A percentile compares a stretch with the other conserved stretches of the same genome.
phyloP scores from a whole-genome alignment of 805 yeast genomes.

The Sugiyamaella valdiviana region DNA sequence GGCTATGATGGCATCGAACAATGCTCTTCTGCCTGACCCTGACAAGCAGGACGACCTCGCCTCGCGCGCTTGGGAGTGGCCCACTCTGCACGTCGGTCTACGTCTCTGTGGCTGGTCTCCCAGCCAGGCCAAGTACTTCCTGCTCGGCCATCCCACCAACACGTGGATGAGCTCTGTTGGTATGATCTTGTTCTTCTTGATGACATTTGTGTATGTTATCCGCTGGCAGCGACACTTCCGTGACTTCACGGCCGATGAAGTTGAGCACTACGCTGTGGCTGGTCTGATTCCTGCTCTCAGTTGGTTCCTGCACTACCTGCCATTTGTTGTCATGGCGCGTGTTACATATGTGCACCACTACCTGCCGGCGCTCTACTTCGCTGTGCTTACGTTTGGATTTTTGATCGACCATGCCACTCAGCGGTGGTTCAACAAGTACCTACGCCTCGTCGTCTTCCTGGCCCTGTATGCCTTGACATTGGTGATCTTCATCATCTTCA shows the following conservation, averaged over 20 bases:
- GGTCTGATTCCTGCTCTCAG: conserved; percentile 84
- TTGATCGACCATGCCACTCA: conserved; percentile 45
- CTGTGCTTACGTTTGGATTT: conserved; percentile 69
- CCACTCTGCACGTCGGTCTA: conserved; percentile 57
- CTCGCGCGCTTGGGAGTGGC: conserved; percentile 82
- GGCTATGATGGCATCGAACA: conserved; percentile 81
- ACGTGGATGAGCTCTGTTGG: conserved; percentile 58
- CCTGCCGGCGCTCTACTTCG: conserved; percentile 91
- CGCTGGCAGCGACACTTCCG: conserved; percentile 68
- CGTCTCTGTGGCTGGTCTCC: conserved; percentile 72
- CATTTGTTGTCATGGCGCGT: conserved; percentile 90
- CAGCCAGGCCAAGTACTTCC: conserved; percentile 50
- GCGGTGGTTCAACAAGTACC: conserved; percentile 27
- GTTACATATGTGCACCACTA: conserved; percentile 96
- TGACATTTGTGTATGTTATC: conserved; percentile 34
- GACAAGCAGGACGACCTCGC: conserved; percentile 69
- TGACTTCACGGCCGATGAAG: conserved; percentile 38
- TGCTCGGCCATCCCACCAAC: conserved; percentile 58
- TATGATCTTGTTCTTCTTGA: conserved; percentile 39
- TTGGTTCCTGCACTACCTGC: conserved; percentile 83
- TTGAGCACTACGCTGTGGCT: conserved; percentile 46
- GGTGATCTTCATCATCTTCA: conserved; percentile 52
- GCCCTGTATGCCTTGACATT: conserved; percentile 46
- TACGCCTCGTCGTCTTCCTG: conserved; percentile 35
- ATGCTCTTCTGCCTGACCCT: conserved; percentile 70